Percentiles rank a stretch among this genome's conserved stretches.
Conservation (phyloP, 768 basidiomycete species). For the Glaciozyma martinii region DNA sequence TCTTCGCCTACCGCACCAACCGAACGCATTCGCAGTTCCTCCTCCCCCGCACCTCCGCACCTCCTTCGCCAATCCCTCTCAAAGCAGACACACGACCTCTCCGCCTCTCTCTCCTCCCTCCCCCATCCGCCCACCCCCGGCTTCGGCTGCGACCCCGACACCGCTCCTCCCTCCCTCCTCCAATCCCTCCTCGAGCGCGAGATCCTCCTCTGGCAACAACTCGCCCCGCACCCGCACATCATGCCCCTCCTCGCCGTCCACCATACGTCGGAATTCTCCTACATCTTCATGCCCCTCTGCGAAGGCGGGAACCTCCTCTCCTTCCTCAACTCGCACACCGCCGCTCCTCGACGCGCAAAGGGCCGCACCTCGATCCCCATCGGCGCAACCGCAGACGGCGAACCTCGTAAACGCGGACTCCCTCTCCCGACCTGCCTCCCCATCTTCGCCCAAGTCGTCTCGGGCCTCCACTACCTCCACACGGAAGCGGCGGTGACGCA, state of each 20-base stretch:
- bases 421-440: conserved; percentile 3
- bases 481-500: conserved; percentile 68
- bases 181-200: conserved; percentile 52
- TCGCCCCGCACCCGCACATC: conserved; percentile 64
- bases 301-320: conserved; percentile 78
- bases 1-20: no score
- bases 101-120: background rate
- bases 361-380: background rate
- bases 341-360: conserved; percentile 55
- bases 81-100: background rate
- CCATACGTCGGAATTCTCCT: conserved; percentile 58
- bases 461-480: conserved; percentile 74
- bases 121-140: conserved; percentile 7
- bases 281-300: conserved; percentile 73
- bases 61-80: background rate
- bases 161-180: conserved; percentile 4
- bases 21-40: background rate
- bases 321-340: conserved; percentile 46
- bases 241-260: conserved; percentile 66
- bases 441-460: conserved; percentile 76
- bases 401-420: background rate
- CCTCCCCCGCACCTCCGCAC: background rate
- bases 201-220: conserved; percentile 60
- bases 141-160: conserved; percentile 4
- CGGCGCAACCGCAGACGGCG: background rate